Conservation (phyloP, 352 stramenopile species). For the Pythium aphanidermatum region DNA sequence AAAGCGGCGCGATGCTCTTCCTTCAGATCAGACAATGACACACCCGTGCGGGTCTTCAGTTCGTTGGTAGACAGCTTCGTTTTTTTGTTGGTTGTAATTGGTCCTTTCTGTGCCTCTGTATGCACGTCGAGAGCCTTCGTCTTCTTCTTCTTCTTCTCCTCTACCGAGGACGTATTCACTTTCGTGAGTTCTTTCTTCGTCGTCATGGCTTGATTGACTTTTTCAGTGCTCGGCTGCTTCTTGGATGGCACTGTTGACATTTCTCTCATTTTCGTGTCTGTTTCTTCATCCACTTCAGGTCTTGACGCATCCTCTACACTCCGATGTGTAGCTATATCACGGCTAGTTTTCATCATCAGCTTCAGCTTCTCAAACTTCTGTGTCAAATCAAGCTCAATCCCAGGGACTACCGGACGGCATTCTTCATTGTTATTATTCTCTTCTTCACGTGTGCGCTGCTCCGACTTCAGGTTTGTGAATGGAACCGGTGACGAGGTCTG, state of each 20-base stretch:
- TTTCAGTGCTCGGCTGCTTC: neutral
- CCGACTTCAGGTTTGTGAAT: neutral
- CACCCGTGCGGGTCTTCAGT: conserved; percentile 31
- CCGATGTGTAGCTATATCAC: conserved; percentile 10
- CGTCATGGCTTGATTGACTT: neutral
- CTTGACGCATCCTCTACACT: neutral
- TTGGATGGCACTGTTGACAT: neutral
- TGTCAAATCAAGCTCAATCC: conserved; percentile 33
- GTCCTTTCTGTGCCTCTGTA: no score
- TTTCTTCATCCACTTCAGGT: conserved; percentile 4
- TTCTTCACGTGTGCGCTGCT: no score
- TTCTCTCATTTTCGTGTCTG: neutral
- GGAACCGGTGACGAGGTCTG: neutral
- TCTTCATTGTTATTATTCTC: neutral
- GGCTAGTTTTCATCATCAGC: conserved; percentile 45
- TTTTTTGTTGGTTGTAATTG: neutral
- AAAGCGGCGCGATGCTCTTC: conserved; percentile 69
- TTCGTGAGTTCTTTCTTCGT: neutral
- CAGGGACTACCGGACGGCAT: conserved; percentile 7
- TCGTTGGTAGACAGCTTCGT: conserved; percentile 21
- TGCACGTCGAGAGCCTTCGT: no score
- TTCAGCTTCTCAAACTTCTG: conserved; percentile 68
- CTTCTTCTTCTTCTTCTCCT: neutral
- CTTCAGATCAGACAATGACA: conserved; percentile 69
- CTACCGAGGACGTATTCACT: neutral